These are phyloP conservation scores for Ceratobasidium sp. DNA, from an alignment of 1,284 basidiomycete genomes.

Conservation along the genomic window DNA sequence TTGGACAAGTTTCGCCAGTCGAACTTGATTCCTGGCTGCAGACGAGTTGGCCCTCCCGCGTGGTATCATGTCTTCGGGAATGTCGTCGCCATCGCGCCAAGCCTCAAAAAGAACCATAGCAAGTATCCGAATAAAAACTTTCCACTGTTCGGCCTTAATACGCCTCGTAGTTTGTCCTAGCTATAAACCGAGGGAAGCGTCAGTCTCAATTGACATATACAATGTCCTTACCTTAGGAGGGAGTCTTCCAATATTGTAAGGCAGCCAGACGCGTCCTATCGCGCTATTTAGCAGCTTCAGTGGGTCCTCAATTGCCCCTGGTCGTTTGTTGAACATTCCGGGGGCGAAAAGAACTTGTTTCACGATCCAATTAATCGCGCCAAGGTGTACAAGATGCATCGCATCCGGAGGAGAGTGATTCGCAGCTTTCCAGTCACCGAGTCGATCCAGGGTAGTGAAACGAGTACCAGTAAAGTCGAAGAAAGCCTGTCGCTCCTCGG, in stretches of 20 bases:
- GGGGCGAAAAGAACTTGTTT: conserved; percentile 20
- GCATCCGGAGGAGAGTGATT: not conserved
- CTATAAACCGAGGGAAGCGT: too few relatives aligned
- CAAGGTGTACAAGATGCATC: conserved; percentile 36
- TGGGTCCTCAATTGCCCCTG: too few relatives aligned
- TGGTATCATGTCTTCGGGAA: not conserved
- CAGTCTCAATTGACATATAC: too few relatives aligned
- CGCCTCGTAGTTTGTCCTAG: not conserved
- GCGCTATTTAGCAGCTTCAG: too few relatives aligned
- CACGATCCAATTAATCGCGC: conserved; percentile 15
- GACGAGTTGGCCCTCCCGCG: not conserved
- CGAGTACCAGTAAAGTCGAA: conserved; percentile 24
- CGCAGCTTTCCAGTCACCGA: conserved; percentile 20
- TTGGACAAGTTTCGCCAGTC: not conserved
- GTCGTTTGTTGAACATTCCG: too few relatives aligned
- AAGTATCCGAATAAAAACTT: not conserved
- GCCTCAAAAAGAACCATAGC: not conserved
- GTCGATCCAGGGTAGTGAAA: conserved; percentile 1
- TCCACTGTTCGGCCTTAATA: not conserved
- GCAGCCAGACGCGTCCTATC: too few relatives aligned
- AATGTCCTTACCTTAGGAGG: too few relatives aligned
- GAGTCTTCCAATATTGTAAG: too few relatives aligned
- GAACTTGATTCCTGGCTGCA: not conserved
- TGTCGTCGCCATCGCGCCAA: not conserved
- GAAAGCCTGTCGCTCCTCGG: not conserved